Evolutionary conservation across 257 asterid species (phyloP), one percentile per base, ranked within the genome.

Genomic region (Scutellaria barbata): DNA sequence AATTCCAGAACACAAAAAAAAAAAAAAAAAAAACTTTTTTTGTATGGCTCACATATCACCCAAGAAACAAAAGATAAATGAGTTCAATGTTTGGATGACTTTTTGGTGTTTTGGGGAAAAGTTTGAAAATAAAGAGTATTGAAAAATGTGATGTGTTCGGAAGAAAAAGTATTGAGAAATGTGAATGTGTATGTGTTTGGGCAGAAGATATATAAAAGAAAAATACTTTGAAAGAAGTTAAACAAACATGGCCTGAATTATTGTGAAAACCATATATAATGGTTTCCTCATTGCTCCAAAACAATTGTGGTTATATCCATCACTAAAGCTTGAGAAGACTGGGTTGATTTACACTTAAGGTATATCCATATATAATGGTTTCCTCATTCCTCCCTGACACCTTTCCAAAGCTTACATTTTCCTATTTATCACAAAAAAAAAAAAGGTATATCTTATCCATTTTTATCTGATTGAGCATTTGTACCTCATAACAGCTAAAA

Each of bases 391-490:
- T 30, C 35, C 4, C 35, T 30, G 35, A 30, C 35, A 30, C 35
- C 35, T 30, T 30, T 30, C 35, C 3, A 30, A 30, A 13, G 17
- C 56, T 13, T 39, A 14, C 8, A 37, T 16, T 47, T 59, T 58
- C 40, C 39, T 43, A 4, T 50, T 66, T 11, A 1, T 5, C 33
- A 51, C 16, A 2, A 51, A 16, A 51, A 51, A 52, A 6, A 41
- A 3, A 39, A 54, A 68, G 17, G 12, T 1, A 68, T 7, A 54
- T 10, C 54, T 50, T 3, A 40, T 20, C n/a, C 20, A 3, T 41
- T 54, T 33, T 12, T 30, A 35, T 71, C 72, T 58, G 39, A 12
- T 66, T 62, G 54, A 59, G 64, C 57, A 60, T 35, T 17, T 47
- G 8, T n/a, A 54, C 46, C 30, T 50, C 14, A 13, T 40, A 50